phyloP scores from a whole-genome alignment of 495 filamentous ascomycete species.

The Aspergillus sclerotioniger region DNA sequence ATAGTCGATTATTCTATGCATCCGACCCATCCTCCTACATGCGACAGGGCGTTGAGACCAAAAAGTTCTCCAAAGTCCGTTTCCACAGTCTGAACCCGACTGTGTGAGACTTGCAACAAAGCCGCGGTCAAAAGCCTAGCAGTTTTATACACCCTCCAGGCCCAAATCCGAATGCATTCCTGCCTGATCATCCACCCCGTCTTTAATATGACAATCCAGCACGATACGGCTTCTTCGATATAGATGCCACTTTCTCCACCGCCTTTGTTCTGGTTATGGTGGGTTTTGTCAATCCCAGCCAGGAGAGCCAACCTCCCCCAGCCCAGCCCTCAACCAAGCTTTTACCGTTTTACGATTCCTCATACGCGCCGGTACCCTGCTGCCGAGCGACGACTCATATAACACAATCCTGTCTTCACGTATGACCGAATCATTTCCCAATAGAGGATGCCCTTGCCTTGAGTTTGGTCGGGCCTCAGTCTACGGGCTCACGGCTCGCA shows the following conservation, averaged over 20 bases:
- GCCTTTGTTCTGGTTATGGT: constrained; percentile 27
- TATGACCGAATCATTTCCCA: constrained; percentile 16
- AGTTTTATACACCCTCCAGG: constrained; percentile 19
- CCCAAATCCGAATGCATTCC: constrained; percentile 12
- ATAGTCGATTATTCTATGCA: constrained; percentile 25
- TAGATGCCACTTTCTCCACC: constrained; percentile 27
- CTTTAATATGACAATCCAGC: constrained; percentile 8
- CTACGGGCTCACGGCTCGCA: no score
- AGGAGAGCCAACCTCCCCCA: constrained; percentile 17
- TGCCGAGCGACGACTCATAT: constrained; percentile 22
- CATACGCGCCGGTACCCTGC: constrained; percentile 18
- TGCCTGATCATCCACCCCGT: neutral
- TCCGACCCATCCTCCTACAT: constrained; percentile 24
- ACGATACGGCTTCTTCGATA: constrained; percentile 26
- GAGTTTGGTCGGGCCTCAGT: no score
- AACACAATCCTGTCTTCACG: constrained; percentile 20
- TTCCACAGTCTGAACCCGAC: constrained; percentile 12
- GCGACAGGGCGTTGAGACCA: constrained; percentile 14
- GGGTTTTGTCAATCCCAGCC: constrained; percentile 18
- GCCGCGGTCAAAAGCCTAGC: constrained; percentile 22
- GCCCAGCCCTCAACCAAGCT: constrained; percentile 18
- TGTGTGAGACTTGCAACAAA: constrained; percentile 26
- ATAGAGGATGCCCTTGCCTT: no score
- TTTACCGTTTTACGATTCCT: constrained; percentile 22
- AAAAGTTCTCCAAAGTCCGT: constrained; percentile 5